Conservation (phyloP, 352 stramenopile genomes). For the Phytophthora idaei region DNA sequence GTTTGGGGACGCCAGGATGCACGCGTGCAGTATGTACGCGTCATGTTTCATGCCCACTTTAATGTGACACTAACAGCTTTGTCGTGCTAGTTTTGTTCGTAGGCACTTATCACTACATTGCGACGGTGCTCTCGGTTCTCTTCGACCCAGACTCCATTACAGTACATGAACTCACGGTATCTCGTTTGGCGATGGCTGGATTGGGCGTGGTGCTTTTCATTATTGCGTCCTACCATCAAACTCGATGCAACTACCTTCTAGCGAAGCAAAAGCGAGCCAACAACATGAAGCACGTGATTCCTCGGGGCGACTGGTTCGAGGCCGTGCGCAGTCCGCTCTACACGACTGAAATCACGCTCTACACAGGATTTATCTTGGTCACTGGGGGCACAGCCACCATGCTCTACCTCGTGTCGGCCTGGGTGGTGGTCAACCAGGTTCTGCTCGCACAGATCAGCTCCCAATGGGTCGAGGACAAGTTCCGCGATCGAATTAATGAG, state of each 20-base stretch:
- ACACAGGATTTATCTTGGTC: slow-evolving; percentile 54
- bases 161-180: slow-evolving; percentile 23
- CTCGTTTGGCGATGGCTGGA: slow-evolving; percentile 20
- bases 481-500: slow-evolving; percentile 41
- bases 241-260: slow-evolving; percentile 58
- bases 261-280: slow-evolving; percentile 60
- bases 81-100: slow-evolving; percentile 48
- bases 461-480: slow-evolving; percentile 66
- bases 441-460: slow-evolving; percentile 58
- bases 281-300: slow-evolving; percentile 56
- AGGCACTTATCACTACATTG: slow-evolving; percentile 67
- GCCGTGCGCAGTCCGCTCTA: slow-evolving; percentile 69
- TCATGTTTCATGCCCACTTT: not conserved
- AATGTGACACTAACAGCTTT: slow-evolving; percentile 11
- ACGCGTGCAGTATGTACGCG: slow-evolving; percentile 42
- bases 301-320: slow-evolving; percentile 70
- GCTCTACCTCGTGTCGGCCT: slow-evolving; percentile 53
- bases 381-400: slow-evolving; percentile 43
- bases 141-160: slow-evolving; percentile 39
- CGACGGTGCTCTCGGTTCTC: slow-evolving; percentile 52
- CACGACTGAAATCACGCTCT: slow-evolving; percentile 68
- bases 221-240: slow-evolving; percentile 68
- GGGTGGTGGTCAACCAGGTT: slow-evolving; percentile 71
- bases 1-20: slow-evolving; percentile 73
- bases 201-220: slow-evolving; percentile 45